phyloP scores from a whole-genome alignment of 352 stramenopile genomes.

The Globisporangium ultimum region DNA sequence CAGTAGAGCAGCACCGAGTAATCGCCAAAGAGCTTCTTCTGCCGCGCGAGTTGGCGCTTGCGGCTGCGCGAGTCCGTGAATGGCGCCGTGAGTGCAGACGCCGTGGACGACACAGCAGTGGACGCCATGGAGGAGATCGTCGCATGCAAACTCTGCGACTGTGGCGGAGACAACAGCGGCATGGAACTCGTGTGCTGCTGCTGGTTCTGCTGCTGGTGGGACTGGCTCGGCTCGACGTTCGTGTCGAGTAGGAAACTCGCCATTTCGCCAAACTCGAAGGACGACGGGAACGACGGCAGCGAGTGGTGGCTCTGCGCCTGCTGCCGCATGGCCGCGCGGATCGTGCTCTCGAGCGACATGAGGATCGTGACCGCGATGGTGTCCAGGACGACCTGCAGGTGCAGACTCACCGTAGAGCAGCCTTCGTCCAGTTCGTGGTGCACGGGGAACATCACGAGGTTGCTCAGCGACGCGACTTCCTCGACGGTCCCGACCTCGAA shows the following conservation, averaged over 20 bases:
- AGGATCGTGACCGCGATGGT: slow-evolving; percentile 79
- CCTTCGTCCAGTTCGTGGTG: slow-evolving; percentile 64
- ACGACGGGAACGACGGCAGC: slow-evolving; percentile 11
- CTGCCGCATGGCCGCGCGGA: slow-evolving; percentile 57
- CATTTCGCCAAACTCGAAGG: slow-evolving; percentile 30
- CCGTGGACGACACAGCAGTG: slow-evolving; percentile 26
- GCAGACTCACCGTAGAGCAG: slow-evolving; percentile 73
- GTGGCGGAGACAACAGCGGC: slow-evolving; percentile 19
- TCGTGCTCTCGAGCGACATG: slow-evolving; percentile 76
- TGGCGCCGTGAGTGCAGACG: slow-evolving; percentile 26
- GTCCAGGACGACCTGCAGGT: slow-evolving; percentile 79
- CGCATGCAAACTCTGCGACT: slow-evolving; percentile 11
- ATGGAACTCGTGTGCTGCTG: slow-evolving; percentile 17
- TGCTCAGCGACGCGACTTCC: slow-evolving; percentile 48
- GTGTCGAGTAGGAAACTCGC: slow-evolving; percentile 66
- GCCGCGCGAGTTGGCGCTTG: slow-evolving; percentile 52
- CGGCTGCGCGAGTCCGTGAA: slow-evolving; percentile 46
- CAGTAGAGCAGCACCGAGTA: slow-evolving; percentile 71
- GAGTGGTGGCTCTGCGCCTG: slow-evolving; percentile 20
- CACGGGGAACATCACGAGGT: slow-evolving; percentile 84
- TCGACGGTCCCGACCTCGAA: slow-evolving; percentile 59
- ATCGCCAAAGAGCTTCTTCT: slow-evolving; percentile 79
- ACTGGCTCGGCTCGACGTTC: slow-evolving; percentile 56
- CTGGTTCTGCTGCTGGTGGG: slow-evolving; percentile 18
- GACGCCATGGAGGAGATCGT: slow-evolving; percentile 14